Percentiles rank a stretch among this genome's conserved stretches.
phyloP scores from a whole-genome alignment of 2,329 filamentous ascomycete genomes.

The Aspergillus neotritici region DNA sequence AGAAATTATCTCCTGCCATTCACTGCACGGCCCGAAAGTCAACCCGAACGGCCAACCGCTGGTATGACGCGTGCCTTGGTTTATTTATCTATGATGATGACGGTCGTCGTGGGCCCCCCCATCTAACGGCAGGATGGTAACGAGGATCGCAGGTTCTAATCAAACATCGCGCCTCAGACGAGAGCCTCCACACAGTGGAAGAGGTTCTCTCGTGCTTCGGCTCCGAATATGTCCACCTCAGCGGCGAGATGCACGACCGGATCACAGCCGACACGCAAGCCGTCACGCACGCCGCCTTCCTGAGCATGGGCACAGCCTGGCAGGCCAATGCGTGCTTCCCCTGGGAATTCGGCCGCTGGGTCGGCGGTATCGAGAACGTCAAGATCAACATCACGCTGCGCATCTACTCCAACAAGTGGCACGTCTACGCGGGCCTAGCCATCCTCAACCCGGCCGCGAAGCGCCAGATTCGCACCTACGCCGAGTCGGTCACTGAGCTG shows the following conservation, averaged over 20 bases:
- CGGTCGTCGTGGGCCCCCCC: neutral
- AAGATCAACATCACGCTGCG: conserved; percentile 98
- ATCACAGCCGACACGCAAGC: conserved; percentile 98
- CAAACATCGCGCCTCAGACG: conserved; percentile 78
- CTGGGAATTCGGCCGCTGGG: conserved; percentile 92
- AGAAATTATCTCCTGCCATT: conserved; percentile 92
- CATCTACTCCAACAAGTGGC: conserved; percentile 99
- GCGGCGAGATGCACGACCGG: conserved; percentile 81
- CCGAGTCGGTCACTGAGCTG: conserved; percentile 81
- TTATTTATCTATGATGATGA: conserved; percentile 6
- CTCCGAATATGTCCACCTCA: conserved; percentile 82
- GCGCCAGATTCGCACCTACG: conserved; percentile 91
- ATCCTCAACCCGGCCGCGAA: conserved; percentile 93
- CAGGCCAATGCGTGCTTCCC: conserved; percentile 91
- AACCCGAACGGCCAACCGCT: conserved; percentile 85
- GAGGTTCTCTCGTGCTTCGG: conserved; percentile 73
- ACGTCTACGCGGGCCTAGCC: conserved; percentile 94
- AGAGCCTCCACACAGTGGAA: conserved; percentile 72
- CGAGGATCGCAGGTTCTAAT: conserved; percentile 60
- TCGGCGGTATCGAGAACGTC: conserved; percentile 96
- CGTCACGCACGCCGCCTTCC: conserved; percentile 93
- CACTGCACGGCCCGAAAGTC: conserved; percentile 86
- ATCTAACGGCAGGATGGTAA: conserved; percentile 10
- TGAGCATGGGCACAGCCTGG: conserved; percentile 98
- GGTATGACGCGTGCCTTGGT: conserved; percentile 44